Conservation (phyloP, 495 filamentous ascomycete species). For the Neurospora sp. region DNA sequence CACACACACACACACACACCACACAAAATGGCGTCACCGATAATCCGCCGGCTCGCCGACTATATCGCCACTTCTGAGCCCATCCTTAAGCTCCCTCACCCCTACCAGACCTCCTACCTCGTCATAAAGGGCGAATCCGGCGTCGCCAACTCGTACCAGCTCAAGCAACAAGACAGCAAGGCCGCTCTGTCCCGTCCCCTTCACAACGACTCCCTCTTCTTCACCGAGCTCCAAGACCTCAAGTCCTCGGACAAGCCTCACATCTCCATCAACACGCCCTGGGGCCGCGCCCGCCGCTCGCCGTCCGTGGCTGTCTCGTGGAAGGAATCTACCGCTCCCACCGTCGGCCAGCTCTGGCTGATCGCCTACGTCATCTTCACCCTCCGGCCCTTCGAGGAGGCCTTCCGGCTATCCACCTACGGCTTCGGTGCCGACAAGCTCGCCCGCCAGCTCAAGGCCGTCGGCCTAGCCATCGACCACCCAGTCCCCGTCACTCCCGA, state of each 20-base stretch:
- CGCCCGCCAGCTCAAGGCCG: constrained; percentile 39
- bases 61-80: constrained; percentile 25
- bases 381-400: constrained; percentile 42
- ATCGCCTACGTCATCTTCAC: constrained; percentile 50
- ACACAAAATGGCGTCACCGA: constrained; percentile 15
- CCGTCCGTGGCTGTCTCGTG: constrained; percentile 28
- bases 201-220: constrained; percentile 27
- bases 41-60: constrained; percentile 10
- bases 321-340: constrained; percentile 30
- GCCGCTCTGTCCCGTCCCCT: constrained; percentile 19
- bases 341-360: constrained; percentile 53
- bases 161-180: constrained; percentile 11
- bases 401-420: constrained; percentile 38
- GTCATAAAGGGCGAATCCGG: constrained; percentile 16
- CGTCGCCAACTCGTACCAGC: constrained; percentile 9
- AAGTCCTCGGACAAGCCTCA: constrained; percentile 36
- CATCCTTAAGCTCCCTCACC: constrained; percentile 36
- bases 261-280: constrained; percentile 37
- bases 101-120: constrained; percentile 34
- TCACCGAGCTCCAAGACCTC: constrained; percentile 33
- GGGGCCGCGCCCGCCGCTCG: constrained; percentile 35
- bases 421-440: constrained; percentile 33
- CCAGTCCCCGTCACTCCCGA: constrained; percentile 21
- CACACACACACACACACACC: not conserved
- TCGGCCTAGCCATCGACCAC: constrained; percentile 42